Percentiles rank a stretch among this genome's conserved stretches.
These are phyloP conservation scores for Crithidia fasciculata DNA, from an alignment of 208 protist genomes.

Conservation along the genomic window DNA sequence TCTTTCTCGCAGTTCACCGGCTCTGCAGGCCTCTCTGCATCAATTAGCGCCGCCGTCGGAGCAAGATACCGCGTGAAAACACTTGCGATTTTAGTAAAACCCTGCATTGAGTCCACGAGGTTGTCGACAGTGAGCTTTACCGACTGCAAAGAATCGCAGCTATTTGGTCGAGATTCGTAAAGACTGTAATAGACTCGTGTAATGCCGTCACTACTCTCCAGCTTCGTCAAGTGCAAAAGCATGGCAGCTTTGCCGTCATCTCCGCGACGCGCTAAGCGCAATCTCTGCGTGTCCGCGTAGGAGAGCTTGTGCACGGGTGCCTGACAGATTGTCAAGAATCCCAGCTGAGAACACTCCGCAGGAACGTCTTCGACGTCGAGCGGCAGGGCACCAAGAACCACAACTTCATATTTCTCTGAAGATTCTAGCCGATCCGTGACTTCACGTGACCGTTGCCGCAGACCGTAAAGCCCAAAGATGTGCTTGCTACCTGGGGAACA, in stretches of 20 bases:
- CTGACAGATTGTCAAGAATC: conserved; percentile 45
- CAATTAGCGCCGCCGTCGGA: not conserved
- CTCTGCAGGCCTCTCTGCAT: not conserved
- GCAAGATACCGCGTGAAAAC: conserved; percentile 35
- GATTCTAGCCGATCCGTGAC: conserved; percentile 45
- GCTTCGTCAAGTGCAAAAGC: conserved; percentile 40
- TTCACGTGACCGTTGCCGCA: conserved; percentile 29
- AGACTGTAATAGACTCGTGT: conserved; percentile 21
- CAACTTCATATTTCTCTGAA: conserved; percentile 28
- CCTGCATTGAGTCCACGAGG: conserved; percentile 57
- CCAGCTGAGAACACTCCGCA: conserved; percentile 24
- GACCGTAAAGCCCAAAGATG: conserved; percentile 44
- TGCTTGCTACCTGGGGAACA: conserved; percentile 24
- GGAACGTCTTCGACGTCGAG: not conserved
- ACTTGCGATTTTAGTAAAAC: conserved; percentile 53
- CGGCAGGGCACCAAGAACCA: conserved; percentile 41
- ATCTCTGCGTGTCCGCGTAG: conserved; percentile 36
- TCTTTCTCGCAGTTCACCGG: not conserved
- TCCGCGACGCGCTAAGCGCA: conserved; percentile 5
- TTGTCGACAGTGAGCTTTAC: conserved; percentile 67
- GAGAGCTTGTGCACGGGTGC: conserved; percentile 70
- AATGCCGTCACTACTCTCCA: not conserved
- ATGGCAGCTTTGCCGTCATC: not conserved
- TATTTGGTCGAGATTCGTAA: not conserved
- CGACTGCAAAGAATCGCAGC: not conserved